phyloP scores from a whole-genome alignment of 2,329 filamentous ascomycete genomes.

The Bisporella sp. region DNA sequence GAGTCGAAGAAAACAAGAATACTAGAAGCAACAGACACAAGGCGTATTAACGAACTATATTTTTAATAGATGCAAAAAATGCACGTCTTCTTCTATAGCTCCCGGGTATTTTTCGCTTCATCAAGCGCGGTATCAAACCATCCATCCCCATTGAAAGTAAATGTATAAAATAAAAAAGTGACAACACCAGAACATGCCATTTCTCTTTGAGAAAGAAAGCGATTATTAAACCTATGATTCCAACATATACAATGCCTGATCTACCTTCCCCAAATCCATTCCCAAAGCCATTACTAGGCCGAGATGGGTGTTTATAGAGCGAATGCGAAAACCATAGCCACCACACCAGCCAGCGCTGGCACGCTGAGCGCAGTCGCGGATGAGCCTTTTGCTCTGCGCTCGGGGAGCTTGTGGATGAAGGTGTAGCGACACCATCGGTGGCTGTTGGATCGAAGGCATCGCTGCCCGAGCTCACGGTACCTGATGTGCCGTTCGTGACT shows the following conservation, averaged over 20 bases:
- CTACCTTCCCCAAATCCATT: background rate
- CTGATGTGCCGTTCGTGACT: slow-evolving; percentile 7
- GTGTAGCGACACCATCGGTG: background rate
- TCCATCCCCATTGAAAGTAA: background rate
- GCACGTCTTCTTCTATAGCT: background rate
- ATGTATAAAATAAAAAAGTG: background rate
- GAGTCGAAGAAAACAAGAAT: background rate
- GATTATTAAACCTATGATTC: background rate
- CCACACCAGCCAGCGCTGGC: background rate
- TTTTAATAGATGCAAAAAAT: background rate
- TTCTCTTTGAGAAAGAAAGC: background rate
- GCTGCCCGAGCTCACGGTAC: background rate
- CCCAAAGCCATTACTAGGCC: background rate
- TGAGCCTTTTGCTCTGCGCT: background rate
- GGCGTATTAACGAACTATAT: background rate
- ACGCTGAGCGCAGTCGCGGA: background rate
- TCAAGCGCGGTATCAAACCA: background rate
- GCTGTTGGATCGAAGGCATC: too few species aligned
- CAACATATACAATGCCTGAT: background rate
- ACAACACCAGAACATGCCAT: background rate
- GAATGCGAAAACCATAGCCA: background rate
- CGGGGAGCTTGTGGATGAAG: background rate
- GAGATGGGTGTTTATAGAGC: background rate
- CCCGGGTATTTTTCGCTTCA: background rate
- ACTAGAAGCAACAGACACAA: background rate